Base-by-base conservation (phyloP, 73 alveolate genomes). In the Uronychia setigera region DNA sequence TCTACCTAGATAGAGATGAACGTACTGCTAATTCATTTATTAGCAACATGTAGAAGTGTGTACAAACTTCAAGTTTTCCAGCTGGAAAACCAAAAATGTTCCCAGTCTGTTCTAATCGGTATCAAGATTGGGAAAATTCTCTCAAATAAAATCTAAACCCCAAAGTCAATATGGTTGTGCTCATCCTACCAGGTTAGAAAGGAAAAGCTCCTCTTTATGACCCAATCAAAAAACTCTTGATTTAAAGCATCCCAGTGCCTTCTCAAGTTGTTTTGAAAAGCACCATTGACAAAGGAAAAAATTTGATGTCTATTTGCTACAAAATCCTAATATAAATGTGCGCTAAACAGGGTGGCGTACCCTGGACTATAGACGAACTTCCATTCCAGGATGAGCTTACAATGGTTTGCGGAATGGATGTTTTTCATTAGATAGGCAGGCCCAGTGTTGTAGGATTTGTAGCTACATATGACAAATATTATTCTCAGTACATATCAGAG, bases 311-410 rank as follows among this genome's bases (percentile, higher is more conserved):
- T n/a, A 91, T 95, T 78, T 77, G 88, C 30, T 84, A 90, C 76
- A 95, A 95, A 78, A 75, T 95, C 59, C 85, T 95, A 77, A 91
- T 90, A 60, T 93, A 95, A 80, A 93, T 95, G 19, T 87, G 93
- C 59, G 97, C 98, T 33, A 95, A 95, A 82, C 77, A 84, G 28
- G 96, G 96, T 32, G 94, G 95, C 31, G 88, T 84, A 57, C 98
- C 98, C 29, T 95, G 98, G 98, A 92, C 84, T 11, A 84, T 95
- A 0, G 93, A 92, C 25, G 67, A 79, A 29, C 60, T 95, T 74
- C 97, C 97, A 31, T 82, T 95, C 33, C 46, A 85, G 9, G 91
- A 90, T 76, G 80, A 88, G 77, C 95, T 93, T 28, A 91, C 97
- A 1, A 93, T 93, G 95, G 87, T 93, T 0, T 79, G 90, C 32